Evolutionary conservation across 2,329 filamentous ascomycete species (phyloP), one percentile per base, ranked within the genome.

Genomic region (Colletotrichum truncatum): DNA sequence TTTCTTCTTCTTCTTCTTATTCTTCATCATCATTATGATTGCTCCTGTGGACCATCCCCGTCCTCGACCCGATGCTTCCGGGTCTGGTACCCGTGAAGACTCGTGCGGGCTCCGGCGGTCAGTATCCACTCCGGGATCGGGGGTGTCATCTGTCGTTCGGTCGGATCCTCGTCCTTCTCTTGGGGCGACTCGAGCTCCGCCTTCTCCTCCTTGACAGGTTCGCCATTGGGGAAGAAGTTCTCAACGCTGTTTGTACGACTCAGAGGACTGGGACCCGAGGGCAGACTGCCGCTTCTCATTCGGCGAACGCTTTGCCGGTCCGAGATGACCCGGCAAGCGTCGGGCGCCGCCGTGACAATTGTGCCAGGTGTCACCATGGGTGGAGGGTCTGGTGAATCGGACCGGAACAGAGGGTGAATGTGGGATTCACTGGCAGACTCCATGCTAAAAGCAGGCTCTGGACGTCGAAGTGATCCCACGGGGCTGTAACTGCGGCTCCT

Each of bases 401-500:
- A 89, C 64, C 92, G 85, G 80, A 94, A 94, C 3, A 94, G 83
- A 8, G 92, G 92, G 74, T 94, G 92, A 46, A 94, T 93, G 72
- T 93, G 88, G 4, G 88, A 83, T 74, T 94, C 90, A 71, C 83
- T 84, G 52, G 73, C 80, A 3, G 70, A 77, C 26, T 79, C 74
- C 53, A 77, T 76, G 14, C 75, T 80, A 68, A 72, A 46, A 66
- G 73, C 66, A 8, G 60, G 61, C 46, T 64, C 60, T 4, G 66
- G 57, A 10, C 55, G 46, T 12, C 61, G 61, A n/a, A 54, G 45
- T 74, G 94, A 90, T 70, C 83, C 60, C 6, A 64, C 54, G 5
- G 85, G 82, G 70, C 84, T 87, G 72, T 81, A 84, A 72, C 85
- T 88, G 64, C 85, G 81, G 66, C 83, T 85, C 48, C 84, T 78